Conservation (phyloP, 306 rosid species). For the Trifolium pratense region DNA sequence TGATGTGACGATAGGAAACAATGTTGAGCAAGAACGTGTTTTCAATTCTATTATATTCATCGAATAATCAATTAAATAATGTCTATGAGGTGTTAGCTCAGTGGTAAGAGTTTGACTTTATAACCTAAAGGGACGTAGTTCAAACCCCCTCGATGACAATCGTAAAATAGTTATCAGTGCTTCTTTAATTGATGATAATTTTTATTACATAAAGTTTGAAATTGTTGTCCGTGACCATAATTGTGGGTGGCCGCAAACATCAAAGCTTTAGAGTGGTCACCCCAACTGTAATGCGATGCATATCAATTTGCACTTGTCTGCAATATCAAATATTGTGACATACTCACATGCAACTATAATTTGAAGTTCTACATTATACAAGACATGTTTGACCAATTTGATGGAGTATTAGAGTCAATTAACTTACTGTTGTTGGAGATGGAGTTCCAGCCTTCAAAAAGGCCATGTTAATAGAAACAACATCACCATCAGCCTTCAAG, state of each 20-base stretch:
- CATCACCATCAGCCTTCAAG: conserved; percentile 82
- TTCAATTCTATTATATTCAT: conserved; percentile 1
- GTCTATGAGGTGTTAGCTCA: no score
- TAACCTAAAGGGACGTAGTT: no score
- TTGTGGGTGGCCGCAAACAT: background rate
- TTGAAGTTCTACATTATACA: background rate
- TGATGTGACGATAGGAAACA: conserved; percentile 14
- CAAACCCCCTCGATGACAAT: no score
- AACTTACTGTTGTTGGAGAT: conserved; percentile 83
- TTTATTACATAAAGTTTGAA: background rate
- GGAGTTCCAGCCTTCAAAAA: conserved; percentile 92
- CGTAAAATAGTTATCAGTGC: no score
- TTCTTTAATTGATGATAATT: no score
- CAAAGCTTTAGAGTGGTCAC: background rate
- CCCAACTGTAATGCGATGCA: no score
- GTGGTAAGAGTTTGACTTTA: no score
- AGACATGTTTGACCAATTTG: background rate
- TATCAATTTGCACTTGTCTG: background rate
- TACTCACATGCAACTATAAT: background rate
- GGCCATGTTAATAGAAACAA: conserved; percentile 79
- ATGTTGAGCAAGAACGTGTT: background rate
- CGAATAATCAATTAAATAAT: background rate
- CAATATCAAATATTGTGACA: background rate
- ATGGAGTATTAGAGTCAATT: conserved; percentile 2
- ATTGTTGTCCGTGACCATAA: background rate